These are phyloP conservation scores for Phytophthora meadii DNA, from an alignment of 352 stramenopile genomes.

Conservation along the genomic window DNA sequence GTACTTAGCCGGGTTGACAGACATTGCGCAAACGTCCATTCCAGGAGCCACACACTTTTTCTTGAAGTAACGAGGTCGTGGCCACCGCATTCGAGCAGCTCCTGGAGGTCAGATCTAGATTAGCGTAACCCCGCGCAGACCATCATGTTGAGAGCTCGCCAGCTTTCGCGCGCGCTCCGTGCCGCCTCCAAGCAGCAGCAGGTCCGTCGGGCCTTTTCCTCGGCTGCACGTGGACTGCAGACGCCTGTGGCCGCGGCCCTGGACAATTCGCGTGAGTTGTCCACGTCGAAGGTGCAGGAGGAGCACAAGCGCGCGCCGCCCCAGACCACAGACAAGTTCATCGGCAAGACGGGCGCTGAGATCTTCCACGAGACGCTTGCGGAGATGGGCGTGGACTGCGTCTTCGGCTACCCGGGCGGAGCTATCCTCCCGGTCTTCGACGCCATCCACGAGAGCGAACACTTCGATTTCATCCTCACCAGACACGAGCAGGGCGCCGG, in stretches of 20 bases:
- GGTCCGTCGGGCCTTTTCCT: conserved; percentile 30
- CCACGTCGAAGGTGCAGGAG: conserved; percentile 37
- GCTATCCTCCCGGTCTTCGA: conserved; percentile 95
- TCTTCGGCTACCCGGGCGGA: conserved; percentile 95
- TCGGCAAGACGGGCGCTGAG: conserved; percentile 92
- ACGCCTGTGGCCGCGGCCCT: conserved; percentile 6
- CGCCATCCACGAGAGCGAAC: conserved; percentile 91
- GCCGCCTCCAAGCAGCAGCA: conserved; percentile 38
- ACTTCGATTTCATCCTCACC: conserved; percentile 86
- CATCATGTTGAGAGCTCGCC: conserved; percentile 52
- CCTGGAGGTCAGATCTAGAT: conserved; percentile 37
- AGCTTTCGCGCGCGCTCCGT: conserved; percentile 52
- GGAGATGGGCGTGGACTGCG: conserved; percentile 90
- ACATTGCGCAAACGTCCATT: too few species aligned
- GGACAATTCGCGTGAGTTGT: conserved; percentile 42
- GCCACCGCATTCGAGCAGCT: neutral
- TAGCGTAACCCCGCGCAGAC: conserved; percentile 10
- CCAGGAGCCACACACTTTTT: too few species aligned
- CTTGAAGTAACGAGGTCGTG: too few species aligned
- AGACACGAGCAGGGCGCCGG: conserved; percentile 85
- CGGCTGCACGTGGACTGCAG: conserved; percentile 31
- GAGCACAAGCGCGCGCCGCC: conserved; percentile 46
- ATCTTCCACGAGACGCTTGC: conserved; percentile 95
- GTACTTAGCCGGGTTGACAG: too few species aligned
- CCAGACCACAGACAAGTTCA: conserved; percentile 85